These are phyloP conservation scores for Gossypium bickii DNA, from an alignment of 345 rosid species.

Conservation along the genomic window DNA sequence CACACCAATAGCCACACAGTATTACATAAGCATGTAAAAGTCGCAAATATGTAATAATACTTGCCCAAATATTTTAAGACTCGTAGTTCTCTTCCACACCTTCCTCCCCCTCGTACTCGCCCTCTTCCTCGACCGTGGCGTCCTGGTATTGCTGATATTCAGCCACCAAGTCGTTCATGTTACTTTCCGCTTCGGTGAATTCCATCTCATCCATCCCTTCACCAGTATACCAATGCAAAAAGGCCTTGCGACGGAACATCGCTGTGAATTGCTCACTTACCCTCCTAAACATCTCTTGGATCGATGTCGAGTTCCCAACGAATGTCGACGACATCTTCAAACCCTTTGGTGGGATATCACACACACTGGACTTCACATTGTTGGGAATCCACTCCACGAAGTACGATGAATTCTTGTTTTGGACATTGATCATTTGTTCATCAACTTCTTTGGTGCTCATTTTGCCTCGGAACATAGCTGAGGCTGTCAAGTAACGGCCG, in stretches of 20 bases:
- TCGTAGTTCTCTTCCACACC: conserved; percentile 36
- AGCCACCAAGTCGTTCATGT: conserved; percentile 93
- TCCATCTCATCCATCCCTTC: conserved; percentile 99
- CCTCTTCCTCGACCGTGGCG: conserved; percentile 86
- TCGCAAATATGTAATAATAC: neutral
- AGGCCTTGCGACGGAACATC: conserved; percentile 96
- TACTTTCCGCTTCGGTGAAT: conserved; percentile 94
- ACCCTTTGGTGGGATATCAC: conserved; percentile 42
- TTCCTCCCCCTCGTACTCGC: conserved; percentile 50
- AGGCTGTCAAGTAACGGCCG: too few relatives aligned
- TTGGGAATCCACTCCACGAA: conserved; percentile 67
- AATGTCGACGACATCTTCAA: conserved; percentile 43
- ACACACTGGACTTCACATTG: conserved; percentile 46
- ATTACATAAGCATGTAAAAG: neutral
- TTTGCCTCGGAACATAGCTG: too few relatives aligned
- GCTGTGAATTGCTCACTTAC: conserved; percentile 96
- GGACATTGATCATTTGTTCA: too few relatives aligned
- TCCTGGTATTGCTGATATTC: conserved; percentile 98
- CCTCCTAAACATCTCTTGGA: conserved; percentile 97
- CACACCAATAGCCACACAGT: conserved; percentile 5
- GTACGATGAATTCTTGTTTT: too few relatives aligned
- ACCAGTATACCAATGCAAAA: conserved; percentile 93
- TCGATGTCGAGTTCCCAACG: conserved; percentile 27
- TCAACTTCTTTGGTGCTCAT: too few relatives aligned
- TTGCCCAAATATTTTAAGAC: conserved; percentile 12